phyloP scores from a whole-genome alignment of 2,329 filamentous ascomycete genomes.

The Volutella citrinella region DNA sequence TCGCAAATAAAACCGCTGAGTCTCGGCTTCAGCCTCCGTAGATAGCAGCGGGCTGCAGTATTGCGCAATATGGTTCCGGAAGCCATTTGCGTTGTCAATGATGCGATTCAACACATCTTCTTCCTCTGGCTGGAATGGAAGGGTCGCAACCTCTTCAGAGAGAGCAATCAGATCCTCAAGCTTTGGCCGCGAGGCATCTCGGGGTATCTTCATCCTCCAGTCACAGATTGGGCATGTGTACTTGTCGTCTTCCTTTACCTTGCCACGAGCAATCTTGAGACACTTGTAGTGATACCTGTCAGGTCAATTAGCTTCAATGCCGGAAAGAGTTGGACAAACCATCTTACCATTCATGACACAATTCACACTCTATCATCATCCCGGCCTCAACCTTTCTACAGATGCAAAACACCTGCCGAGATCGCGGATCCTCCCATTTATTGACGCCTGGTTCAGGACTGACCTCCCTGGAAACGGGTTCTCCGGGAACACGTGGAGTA shows the following conservation, averaged over 20 bases:
- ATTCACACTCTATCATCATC: conserved; percentile 99
- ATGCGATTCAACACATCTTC: conserved; percentile 84
- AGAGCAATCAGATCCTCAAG: conserved; percentile 83
- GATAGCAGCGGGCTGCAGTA: conserved; percentile 80
- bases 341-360: conserved; percentile 92
- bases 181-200: conserved; percentile 92
- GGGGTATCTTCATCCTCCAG: conserved; percentile 93
- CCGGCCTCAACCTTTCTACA: conserved; percentile 90
- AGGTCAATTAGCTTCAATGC: no score
- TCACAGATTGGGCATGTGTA: conserved; percentile 98
- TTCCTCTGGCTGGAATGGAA: conserved; percentile 96
- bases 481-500: conserved; percentile 83
- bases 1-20: conserved; percentile 89
- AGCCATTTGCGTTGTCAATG: conserved; percentile 78
- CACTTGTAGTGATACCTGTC: conserved; percentile 96
- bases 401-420: conserved; percentile 90
- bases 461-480: conserved; percentile 84
- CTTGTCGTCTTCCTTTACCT: conserved; percentile 97
- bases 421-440: conserved; percentile 60
- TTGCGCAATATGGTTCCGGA: conserved; percentile 75
- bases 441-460: conserved; percentile 51
- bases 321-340: no score
- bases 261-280: conserved; percentile 93
- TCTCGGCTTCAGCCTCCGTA: conserved; percentile 82
- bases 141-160: conserved; percentile 73